Conservation (phyloP, 352 stramenopile genomes). For the Phytophthora lateralis region DNA sequence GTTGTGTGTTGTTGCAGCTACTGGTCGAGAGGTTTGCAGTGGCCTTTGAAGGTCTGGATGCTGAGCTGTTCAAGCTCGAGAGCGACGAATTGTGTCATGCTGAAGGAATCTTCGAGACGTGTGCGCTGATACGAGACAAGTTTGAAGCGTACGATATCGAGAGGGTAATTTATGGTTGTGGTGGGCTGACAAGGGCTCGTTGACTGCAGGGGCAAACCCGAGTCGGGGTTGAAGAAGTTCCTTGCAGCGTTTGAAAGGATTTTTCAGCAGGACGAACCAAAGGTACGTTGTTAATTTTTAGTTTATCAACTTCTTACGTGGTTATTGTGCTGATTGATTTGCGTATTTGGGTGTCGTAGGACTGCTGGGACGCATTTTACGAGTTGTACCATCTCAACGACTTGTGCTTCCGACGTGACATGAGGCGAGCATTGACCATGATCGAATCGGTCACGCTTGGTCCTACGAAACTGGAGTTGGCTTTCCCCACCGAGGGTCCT, state of each 20-base stretch:
- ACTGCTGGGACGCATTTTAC: conserved; percentile 60
- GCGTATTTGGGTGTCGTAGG: conserved; percentile 22
- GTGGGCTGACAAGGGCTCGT: background rate
- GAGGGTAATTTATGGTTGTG: background rate
- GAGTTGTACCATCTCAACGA: conserved; percentile 45
- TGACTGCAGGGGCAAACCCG: conserved; percentile 18
- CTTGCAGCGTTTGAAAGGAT: conserved; percentile 51
- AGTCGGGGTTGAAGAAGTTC: conserved; percentile 49
- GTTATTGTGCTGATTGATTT: no score
- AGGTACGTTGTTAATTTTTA: conserved; percentile 40
- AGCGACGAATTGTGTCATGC: conserved; percentile 65
- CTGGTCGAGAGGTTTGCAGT: conserved; percentile 65
- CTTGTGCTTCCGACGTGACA: conserved; percentile 66
- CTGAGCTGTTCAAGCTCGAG: conserved; percentile 73
- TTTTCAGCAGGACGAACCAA: conserved; percentile 67
- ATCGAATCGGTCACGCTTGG: conserved; percentile 62
- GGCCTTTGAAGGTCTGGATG: conserved; percentile 53
- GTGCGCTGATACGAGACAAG: conserved; percentile 46
- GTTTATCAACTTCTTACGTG: no score
- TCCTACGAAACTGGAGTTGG: conserved; percentile 56
- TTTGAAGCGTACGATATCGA: conserved; percentile 45
- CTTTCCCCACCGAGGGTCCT: conserved; percentile 30
- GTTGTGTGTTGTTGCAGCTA: conserved; percentile 37
- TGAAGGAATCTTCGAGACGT: conserved; percentile 63
- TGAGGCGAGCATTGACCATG: conserved; percentile 58